A percentile compares a stretch with the other conserved stretches of the same genome.
These are phyloP conservation scores for Fraxinus quadrangulata DNA, from an alignment of 257 asterid species.

Conservation along the genomic window DNA sequence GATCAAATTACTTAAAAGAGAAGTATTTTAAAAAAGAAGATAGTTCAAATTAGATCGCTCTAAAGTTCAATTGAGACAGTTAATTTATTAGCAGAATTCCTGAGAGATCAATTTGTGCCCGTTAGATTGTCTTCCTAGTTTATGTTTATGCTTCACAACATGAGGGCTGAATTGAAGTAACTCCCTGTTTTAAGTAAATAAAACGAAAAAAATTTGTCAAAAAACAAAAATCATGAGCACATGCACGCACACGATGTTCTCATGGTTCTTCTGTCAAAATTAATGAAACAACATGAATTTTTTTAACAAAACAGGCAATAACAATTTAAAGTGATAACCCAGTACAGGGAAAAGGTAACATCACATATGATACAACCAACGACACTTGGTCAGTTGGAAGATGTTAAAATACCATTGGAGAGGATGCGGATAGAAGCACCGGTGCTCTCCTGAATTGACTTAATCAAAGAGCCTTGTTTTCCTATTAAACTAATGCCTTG, in stretches of 20 bases:
- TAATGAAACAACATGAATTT: background rate
- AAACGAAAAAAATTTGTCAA: background rate
- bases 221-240: background rate
- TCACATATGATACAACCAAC: constrained; percentile 10
- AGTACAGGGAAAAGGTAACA: background rate
- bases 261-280: background rate
- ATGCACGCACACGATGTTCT: background rate
- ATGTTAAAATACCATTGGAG: constrained; percentile 47
- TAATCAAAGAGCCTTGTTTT: constrained; percentile 72
- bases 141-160: background rate
- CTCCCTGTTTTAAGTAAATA: background rate
- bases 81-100: constrained; percentile 2
- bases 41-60: background rate
- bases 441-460: constrained; percentile 68
- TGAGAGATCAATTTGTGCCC: constrained; percentile 17
- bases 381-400: background rate
- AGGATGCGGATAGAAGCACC: constrained; percentile 70
- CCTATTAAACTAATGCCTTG: constrained; percentile 83
- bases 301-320: background rate
- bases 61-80: background rate
- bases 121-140: background rate
- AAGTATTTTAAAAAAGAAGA: background rate
- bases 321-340: background rate
- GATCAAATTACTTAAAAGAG: background rate
- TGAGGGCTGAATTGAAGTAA: background rate